Base-by-base conservation (phyloP, 139 green algal species). In the Coccomyxa sp. region DNA sequence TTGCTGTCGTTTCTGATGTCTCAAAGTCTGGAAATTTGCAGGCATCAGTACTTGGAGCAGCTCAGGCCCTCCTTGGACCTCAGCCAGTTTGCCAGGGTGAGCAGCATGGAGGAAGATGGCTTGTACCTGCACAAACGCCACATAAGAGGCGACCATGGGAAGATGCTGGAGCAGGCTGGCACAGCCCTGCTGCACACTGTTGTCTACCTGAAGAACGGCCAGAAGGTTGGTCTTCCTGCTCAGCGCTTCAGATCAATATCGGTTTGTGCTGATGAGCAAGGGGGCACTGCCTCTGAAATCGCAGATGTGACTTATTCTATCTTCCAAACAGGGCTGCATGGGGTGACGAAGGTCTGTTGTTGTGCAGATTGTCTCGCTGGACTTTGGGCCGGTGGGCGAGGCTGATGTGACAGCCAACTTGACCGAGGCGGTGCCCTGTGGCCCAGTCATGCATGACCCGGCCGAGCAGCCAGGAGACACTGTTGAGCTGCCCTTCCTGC, bases 111-210 rank as follows among this genome's bases (percentile, higher is more conserved):
- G 12, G 30, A 30, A 60, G 85, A 88, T 16, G 85, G 85, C 27
- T 60, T 88, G 14, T 88, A 88, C 81, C 7, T 88, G 13, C 58
- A 82, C 78, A 88, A 88, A 68, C 58, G 85, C 77, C 77, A 77
- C 28, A 77, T 88, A 17, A 45, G 77, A 13, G 81, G 59, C 14
- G 71, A 63, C 13, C 71, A 67, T 30, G 32, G 27, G 18, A 83
- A 81, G 66, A 63, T 81, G 13, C 67, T 88, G 31, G 68, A 79
- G 30, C 28, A 83, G 15, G 83, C 76, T 67, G 85, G 85, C 25
- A 82, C 51, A 9, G 81, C 85, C 13, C 60, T 88, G 66, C 81
- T 85, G 58, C 85, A 88, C 67, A 77, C 80, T 13, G 0, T 88
- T 1, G 51, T 85, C 14, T 83, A 83, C 68, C 58, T 88, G 23